phyloP scores from a whole-genome alignment of 352 stramenopile species.

The Phytophthora macrochlamydospora region DNA sequence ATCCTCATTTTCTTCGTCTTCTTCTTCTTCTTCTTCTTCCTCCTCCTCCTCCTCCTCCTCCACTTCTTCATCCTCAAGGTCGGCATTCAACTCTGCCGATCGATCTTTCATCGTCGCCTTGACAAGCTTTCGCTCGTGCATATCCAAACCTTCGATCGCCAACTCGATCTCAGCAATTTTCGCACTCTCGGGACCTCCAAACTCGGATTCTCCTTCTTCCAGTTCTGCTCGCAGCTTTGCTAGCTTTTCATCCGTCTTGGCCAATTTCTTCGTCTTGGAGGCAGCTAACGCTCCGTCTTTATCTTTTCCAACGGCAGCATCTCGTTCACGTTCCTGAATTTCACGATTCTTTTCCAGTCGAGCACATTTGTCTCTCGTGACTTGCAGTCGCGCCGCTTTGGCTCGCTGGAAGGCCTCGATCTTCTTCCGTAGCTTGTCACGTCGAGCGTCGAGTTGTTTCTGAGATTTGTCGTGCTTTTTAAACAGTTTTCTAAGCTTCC shows the following conservation, averaged over 20 bases:
- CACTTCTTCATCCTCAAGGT: conserved; percentile 20
- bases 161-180: conserved; percentile 56
- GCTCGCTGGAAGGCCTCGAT: conserved; percentile 45
- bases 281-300: conserved; percentile 21
- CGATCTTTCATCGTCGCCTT: conserved; percentile 28
- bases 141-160: conserved; percentile 39
- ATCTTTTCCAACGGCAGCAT: conserved; percentile 17
- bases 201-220: conserved; percentile 29
- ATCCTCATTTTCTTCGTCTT: conserved; percentile 5
- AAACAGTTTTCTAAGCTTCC: conserved; percentile 50
- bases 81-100: conserved; percentile 28
- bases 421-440: conserved; percentile 38
- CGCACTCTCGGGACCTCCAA: conserved; percentile 28
- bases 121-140: conserved; percentile 30
- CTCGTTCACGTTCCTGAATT: conserved; percentile 17
- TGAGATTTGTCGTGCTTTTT: conserved; percentile 35
- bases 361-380: conserved; percentile 34
- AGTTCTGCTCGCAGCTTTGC: conserved; percentile 39
- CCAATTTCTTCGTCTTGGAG: conserved; percentile 29
- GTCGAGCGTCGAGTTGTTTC: conserved; percentile 28
- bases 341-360: conserved; percentile 28
- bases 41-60: conserved; percentile 24
- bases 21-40: background rate
- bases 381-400: conserved; percentile 37
- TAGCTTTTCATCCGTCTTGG: conserved; percentile 41